Evolutionary conservation across 2,329 filamentous ascomycete genomes (phyloP).

Genomic region (Tolypocladium capitatum): DNA sequence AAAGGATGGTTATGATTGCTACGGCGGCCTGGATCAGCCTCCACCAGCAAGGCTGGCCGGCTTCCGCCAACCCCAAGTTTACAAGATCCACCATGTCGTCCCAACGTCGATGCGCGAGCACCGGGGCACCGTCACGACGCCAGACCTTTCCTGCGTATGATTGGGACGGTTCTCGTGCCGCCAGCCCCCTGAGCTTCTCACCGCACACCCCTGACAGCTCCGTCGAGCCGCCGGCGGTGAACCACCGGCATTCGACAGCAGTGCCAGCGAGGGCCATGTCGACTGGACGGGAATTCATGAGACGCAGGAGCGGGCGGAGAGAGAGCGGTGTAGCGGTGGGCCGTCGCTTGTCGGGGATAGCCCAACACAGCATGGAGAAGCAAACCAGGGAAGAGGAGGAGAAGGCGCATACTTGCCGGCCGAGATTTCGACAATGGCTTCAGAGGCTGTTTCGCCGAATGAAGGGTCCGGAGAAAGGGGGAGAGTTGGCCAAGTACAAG

Average conservation of each 20-base stretch:
- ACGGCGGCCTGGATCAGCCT: conserved; percentile 25
- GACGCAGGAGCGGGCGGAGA: conserved; percentile 7
- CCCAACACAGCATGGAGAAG: neutral
- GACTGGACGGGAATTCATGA: conserved; percentile 13
- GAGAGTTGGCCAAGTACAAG: neutral
- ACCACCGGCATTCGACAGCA: neutral
- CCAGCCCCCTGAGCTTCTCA: conserved; percentile 1
- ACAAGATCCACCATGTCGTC: conserved; percentile 9
- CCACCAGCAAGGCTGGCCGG: conserved; percentile 22
- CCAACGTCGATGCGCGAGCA: conserved; percentile 11
- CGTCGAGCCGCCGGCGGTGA: neutral
- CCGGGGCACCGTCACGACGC: conserved; percentile 2
- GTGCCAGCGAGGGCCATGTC: conserved; percentile 10
- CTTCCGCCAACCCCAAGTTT: conserved; percentile 15
- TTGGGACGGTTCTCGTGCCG: conserved; percentile 1
- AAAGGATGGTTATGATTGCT: conserved; percentile 23
- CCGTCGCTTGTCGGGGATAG: neutral
- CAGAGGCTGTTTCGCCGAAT: conserved; percentile 4
- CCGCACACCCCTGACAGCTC: neutral
- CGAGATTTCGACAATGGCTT: conserved; percentile 7
- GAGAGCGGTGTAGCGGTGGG: conserved; percentile 1
- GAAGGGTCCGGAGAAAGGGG: neutral
- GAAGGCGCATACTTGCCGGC: neutral
- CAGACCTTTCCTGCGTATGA: conserved; percentile 6
- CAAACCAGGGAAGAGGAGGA: neutral